A percentile compares a stretch with the other conserved stretches of the same genome.
Conservation (phyloP, 768 basidiomycete genomes). For the Suillus lakei region DNA sequence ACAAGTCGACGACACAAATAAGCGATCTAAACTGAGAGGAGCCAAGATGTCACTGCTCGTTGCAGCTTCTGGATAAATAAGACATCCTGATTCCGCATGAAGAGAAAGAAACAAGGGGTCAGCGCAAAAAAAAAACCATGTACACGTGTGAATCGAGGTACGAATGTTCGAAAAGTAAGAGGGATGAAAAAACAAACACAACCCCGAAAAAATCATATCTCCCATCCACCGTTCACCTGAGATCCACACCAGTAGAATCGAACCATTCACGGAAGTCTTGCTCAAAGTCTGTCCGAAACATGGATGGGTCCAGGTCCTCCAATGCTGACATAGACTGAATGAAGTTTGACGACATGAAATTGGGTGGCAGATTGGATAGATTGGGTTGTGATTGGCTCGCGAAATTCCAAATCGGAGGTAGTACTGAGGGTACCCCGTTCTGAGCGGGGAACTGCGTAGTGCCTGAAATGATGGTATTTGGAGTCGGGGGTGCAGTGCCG, state of each 20-base stretch:
- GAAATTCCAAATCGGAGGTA: no score
- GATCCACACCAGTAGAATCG: slow-evolving; percentile 51
- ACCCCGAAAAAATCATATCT: slow-evolving; percentile 13
- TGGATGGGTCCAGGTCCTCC: slow-evolving; percentile 41
- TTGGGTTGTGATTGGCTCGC: no score
- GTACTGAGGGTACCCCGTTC: no score
- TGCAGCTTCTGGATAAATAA: slow-evolving; percentile 38
- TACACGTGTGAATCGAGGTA: slow-evolving; percentile 22
- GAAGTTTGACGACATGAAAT: slow-evolving; percentile 43
- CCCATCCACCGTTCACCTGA: slow-evolving; percentile 25
- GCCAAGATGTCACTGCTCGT: slow-evolving; percentile 18
- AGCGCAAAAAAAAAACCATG: slow-evolving; percentile 16
- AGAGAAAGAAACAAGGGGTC: slow-evolving; percentile 11
- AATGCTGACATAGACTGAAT: slow-evolving; percentile 48
- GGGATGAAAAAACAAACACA: slow-evolving; percentile 13
- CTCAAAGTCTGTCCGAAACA: slow-evolving; percentile 62
- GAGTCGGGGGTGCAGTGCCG: no score
- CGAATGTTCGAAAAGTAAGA: slow-evolving; percentile 15
- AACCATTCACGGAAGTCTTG: slow-evolving; percentile 82
- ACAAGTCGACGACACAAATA: slow-evolving; percentile 16
- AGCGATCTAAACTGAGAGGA: slow-evolving; percentile 14
- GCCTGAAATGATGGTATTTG: no score
- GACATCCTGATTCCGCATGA: slow-evolving; percentile 20
- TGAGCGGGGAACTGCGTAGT: no score
- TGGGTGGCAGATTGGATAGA: no score